Evolutionary conservation across 2,329 filamentous ascomycete species (phyloP), one percentile per base, ranked within the genome.

Genomic region (Chalara sp.): DNA sequence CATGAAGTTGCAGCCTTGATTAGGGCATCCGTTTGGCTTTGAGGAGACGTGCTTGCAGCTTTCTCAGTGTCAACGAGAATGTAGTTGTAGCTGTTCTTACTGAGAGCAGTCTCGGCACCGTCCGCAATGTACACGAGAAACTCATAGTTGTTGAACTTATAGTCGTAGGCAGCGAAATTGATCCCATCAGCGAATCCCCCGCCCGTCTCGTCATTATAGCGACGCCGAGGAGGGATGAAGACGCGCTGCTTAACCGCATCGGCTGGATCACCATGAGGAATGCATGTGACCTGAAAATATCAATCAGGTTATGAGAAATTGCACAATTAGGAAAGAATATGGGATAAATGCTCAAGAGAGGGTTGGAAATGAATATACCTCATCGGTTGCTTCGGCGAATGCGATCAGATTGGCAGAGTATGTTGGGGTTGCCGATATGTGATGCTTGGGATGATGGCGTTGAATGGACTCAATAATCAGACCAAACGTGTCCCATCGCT

Each of bases 1-100:
- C 79, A 86, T 21, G 66, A 63, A 0, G 78, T 76, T 0, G 75
- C 80, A 3, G 76, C 75, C 6, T 76, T 67, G 32, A 86, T 65
- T 40, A 87, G 68, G 4, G 71, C 69, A 52, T 84, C 75, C 3
- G 67, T 66, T 30, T 57, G 58, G 40, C 55, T 50, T 47, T 61
- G 56, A 21, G 21, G 21, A 21, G 21, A 21, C 21, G 21, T 21
- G 21, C 21, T 21, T n/a, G 58, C 57, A 7, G 42, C 29, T 3
- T n/a, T 54, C 46, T 54, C 49, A 5, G 52, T 48, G 7, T 56
- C 52, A 6, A 55, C 49, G 13, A 64, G 54, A 29, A 64, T 51
- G 43, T 59, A 63, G 32, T 51, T 56, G 45, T 51, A 51, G 5
- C 30, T 35, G 5, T 35, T 32, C 21, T 53, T 56, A n/a, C 32